Evolutionary conservation across 164 flowering plant genomes (phyloP), one percentile per base, ranked within the genome.

Genomic region (Vitis cinerea): DNA sequence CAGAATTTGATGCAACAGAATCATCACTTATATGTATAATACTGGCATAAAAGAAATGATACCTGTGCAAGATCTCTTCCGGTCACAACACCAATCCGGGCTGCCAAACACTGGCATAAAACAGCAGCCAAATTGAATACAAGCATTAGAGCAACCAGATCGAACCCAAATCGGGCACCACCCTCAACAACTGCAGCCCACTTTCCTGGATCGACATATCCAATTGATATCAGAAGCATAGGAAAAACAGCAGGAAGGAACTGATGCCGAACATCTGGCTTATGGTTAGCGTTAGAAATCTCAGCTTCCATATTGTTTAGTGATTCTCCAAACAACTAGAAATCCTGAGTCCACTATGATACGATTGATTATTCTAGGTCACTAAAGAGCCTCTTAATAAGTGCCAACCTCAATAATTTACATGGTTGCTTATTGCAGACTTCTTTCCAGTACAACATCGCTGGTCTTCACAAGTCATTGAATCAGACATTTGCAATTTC

Each of bases 141-240:
- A 63, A 93, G 80, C 73, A 87, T 68, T 10, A 80, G 73, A 23
- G 78, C 75, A 27, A 81, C 74, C 61, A 93, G 81, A 81, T 93
- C 98, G 75, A 55, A 52, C 69, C 98, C 98, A 83, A 91, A 88
- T 65, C 83, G 92, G 29, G 97, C 85, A 64, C 99, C 99, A n/a
- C 91, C 96, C 65, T 96, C 98, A 63, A 91, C 80, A 67, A 78
- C 78, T 64, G 97, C 88, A 66, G 88, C 96, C 98, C 97, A 96
- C 82, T 96, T 96, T 76, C 99, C 99, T 61, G 93, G 97, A 69
- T 96, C 99, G 69, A 96, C 80, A 80, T 91, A 96, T 75, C 91
- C 86, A 72, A 90, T 72, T 27, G 96, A 83, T 67, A 91, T 73
- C 67, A 90, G 77, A 70, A 96, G 81, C 53, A 77, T 77, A 9